These are phyloP conservation scores for Penicillium sp. DNA, from an alignment of 2,329 filamentous ascomycete genomes.

Conservation along the genomic window DNA sequence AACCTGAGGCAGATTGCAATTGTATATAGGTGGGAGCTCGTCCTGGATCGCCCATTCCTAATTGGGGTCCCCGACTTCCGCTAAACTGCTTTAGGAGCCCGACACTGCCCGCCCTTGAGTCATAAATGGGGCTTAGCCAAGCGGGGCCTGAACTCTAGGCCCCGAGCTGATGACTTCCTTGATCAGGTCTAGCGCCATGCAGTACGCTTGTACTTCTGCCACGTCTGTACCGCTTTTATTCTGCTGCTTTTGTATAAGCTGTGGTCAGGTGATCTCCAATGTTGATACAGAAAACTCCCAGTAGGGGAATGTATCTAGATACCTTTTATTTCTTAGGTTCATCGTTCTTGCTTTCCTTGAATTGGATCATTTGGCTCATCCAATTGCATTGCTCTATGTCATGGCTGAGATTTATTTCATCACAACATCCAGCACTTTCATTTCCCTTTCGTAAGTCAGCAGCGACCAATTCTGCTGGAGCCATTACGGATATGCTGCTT, in stretches of 20 bases:
- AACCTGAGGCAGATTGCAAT: conserved; percentile 22
- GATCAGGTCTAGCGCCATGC: not conserved
- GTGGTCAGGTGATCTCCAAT: not conserved
- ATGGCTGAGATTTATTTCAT: too few species aligned
- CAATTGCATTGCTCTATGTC: too few species aligned
- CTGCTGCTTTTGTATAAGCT: not conserved
- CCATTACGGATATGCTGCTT: too few species aligned
- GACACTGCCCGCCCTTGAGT: conserved; percentile 4
- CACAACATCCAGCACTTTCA: too few species aligned
- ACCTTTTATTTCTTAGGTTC: too few species aligned
- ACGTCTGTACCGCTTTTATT: not conserved
- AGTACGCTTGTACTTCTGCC: not conserved
- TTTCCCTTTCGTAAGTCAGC: too few species aligned
- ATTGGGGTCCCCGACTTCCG: conserved; percentile 30
- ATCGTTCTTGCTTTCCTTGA: too few species aligned
- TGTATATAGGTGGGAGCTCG: conserved; percentile 3
- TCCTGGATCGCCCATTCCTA: conserved; percentile 12
- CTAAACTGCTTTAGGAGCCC: conserved; percentile 26
- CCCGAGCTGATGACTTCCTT: not conserved
- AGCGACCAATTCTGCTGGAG: too few species aligned
- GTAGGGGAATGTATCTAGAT: too few species aligned
- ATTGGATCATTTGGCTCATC: too few species aligned
- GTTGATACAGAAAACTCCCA: not conserved
- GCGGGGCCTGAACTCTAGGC: not conserved
- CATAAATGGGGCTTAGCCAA: conserved; percentile 1